Percentiles rank a stretch among this genome's conserved stretches.
Conservation (phyloP, 352 stramenopile species). For the Globisporangium iwayamae region DNA sequence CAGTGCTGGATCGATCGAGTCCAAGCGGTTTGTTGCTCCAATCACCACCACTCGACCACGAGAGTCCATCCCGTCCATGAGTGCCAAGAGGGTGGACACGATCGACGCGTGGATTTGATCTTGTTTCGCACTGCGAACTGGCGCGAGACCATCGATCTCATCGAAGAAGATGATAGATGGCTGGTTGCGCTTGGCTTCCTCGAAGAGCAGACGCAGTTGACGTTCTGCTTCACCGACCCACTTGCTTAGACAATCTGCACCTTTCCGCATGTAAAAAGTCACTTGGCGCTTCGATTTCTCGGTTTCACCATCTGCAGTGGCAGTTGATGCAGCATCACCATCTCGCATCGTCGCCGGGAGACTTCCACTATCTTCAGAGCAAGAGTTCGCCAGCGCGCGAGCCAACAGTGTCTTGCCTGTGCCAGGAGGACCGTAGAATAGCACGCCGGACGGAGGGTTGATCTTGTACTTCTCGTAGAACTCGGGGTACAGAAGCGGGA, state of each 20-base stretch:
- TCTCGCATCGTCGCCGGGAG: conserved; percentile 5
- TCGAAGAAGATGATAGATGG: conserved; percentile 96
- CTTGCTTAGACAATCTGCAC: conserved; percentile 88
- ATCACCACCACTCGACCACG: conserved; percentile 95
- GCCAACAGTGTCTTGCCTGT: conserved; percentile 92
- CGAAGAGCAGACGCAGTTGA: conserved; percentile 89
- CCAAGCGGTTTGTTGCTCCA: conserved; percentile 96
- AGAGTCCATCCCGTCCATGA: conserved; percentile 90
- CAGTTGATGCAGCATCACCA: conserved; percentile 14
- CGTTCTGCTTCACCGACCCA: conserved; percentile 92
- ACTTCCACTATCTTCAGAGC: conserved; percentile 35
- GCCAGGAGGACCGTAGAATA: conserved; percentile 90
- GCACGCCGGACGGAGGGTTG: conserved; percentile 74
- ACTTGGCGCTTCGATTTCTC: conserved; percentile 52
- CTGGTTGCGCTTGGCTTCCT: conserved; percentile 87
- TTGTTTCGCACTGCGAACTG: conserved; percentile 90
- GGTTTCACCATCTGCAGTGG: conserved; percentile 3
- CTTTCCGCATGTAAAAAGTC: conserved; percentile 94
- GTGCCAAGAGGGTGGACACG: conserved; percentile 89
- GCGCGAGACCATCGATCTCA: conserved; percentile 91
- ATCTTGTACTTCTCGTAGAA: conserved; percentile 91
- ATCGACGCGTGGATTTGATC: conserved; percentile 94
- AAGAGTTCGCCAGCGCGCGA: conserved; percentile 87
- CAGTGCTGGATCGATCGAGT: conserved; percentile 94
- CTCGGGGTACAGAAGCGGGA: conserved; percentile 91